These are phyloP conservation scores for Paragyromitra xinjiangensis DNA, from an alignment of 495 filamentous ascomycete species.

Conservation along the genomic window DNA sequence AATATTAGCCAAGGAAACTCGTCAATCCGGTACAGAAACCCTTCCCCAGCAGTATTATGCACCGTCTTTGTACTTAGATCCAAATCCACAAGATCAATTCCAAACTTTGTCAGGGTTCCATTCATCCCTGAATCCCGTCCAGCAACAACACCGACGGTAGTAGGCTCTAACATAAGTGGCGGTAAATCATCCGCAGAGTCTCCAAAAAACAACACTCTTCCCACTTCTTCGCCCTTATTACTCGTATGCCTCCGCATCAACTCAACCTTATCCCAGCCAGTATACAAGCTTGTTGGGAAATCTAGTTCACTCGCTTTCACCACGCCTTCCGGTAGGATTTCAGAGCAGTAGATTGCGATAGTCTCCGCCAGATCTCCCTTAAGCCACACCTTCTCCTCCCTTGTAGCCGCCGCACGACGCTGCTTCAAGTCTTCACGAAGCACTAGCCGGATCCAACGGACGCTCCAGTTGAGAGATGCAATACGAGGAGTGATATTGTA, in stretches of 20 bases:
- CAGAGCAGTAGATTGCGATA: constrained; percentile 47
- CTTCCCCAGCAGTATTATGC: background rate
- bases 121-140: constrained; percentile 39
- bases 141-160: constrained; percentile 39
- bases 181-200: constrained; percentile 46
- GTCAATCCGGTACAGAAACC: constrained; percentile 36
- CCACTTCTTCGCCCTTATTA: background rate
- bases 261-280: constrained; percentile 46
- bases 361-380: constrained; percentile 37
- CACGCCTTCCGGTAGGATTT: constrained; percentile 44
- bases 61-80: background rate
- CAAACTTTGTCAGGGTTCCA: constrained; percentile 19
- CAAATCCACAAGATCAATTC: constrained; percentile 12
- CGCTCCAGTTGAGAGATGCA: constrained; percentile 50
- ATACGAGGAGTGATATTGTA: constrained; percentile 27
- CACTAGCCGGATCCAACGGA: constrained; percentile 49
- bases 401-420: constrained; percentile 7
- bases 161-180: constrained; percentile 34
- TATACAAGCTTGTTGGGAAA: constrained; percentile 44
- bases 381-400: constrained; percentile 23
- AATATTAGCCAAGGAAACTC: constrained; percentile 23
- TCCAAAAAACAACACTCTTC: constrained; percentile 43
- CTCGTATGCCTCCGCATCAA: constrained; percentile 19
- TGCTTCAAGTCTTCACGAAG: constrained; percentile 37
- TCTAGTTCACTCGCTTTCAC: constrained; percentile 39